Percentiles rank a stretch among this genome's conserved stretches.
Conservation (phyloP, 805 yeast species). For the Saccharomyces paradoxus region DNA sequence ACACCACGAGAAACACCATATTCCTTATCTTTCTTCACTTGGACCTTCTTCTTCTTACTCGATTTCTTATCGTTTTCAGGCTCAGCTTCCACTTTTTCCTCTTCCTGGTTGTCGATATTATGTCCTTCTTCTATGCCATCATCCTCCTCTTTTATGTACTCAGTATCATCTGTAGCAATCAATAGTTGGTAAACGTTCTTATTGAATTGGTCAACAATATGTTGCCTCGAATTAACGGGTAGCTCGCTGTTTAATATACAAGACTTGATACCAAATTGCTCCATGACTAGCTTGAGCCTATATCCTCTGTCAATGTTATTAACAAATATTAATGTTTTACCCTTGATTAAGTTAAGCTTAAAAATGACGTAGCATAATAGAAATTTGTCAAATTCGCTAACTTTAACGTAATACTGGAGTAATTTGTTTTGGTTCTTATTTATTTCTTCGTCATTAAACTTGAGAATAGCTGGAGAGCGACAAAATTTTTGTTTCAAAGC, state of each 20-base stretch:
- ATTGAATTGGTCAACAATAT: slow-evolving; percentile 91
- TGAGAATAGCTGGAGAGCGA: slow-evolving; percentile 71
- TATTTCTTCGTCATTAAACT: slow-evolving; percentile 62
- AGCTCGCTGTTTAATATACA: slow-evolving; percentile 87
- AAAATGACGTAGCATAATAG: slow-evolving; percentile 83
- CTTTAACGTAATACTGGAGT: slow-evolving; percentile 78
- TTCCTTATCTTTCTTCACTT: slow-evolving; percentile 51
- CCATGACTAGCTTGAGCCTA: slow-evolving; percentile 79
- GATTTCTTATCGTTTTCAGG: slow-evolving; percentile 18
- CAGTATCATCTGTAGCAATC: slow-evolving; percentile 92
- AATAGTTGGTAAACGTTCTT: slow-evolving; percentile 76
- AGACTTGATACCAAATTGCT: slow-evolving; percentile 86
- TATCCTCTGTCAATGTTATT: slow-evolving; percentile 94
- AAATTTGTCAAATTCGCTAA: slow-evolving; percentile 86
- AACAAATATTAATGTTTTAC: slow-evolving; percentile 84
- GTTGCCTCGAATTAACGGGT: slow-evolving; percentile 87
- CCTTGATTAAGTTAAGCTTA: slow-evolving; percentile 79
- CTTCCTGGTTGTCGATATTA: slow-evolving; percentile 7
- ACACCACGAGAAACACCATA: slow-evolving; percentile 96
- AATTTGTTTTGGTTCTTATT: slow-evolving; percentile 48
- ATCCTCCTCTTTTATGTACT: slow-evolving; percentile 45
- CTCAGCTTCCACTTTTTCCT: slow-evolving; percentile 2
- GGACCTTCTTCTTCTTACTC: slow-evolving; percentile 20
- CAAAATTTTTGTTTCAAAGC: slow-evolving; percentile 71
- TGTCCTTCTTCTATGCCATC: slow-evolving; percentile 27